Conservation (phyloP, 202 grass and related monocot species). For the Zizania palustris region DNA sequence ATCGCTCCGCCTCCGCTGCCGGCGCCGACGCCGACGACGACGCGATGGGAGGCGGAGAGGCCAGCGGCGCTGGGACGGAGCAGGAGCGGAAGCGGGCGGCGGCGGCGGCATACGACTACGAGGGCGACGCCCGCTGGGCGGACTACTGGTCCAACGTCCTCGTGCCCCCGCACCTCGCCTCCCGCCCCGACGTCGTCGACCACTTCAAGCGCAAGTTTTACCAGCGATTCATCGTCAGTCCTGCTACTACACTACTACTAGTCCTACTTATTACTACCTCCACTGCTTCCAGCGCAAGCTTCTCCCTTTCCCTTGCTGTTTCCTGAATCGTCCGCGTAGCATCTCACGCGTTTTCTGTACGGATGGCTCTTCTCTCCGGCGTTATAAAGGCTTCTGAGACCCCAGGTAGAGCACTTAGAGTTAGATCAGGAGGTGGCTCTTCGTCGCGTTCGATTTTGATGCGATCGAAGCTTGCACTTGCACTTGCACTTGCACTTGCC, state of each 20-base stretch:
- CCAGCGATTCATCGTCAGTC: slow-evolving; percentile 71
- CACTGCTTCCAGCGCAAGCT: background rate
- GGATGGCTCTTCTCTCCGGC: background rate
- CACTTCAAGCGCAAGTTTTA: slow-evolving; percentile 98
- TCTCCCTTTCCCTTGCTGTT: background rate
- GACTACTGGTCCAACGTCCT: slow-evolving; percentile 95
- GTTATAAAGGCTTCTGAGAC: background rate
- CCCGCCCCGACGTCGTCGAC: slow-evolving; percentile 68
- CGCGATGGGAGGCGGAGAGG: slow-evolving; percentile 44
- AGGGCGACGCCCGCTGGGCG: slow-evolving; percentile 74
- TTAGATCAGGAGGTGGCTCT: background rate
- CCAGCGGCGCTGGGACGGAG: slow-evolving; percentile 41
- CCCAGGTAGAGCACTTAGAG: background rate
- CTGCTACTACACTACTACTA: too few relatives aligned
- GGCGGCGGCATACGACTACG: slow-evolving; percentile 94
- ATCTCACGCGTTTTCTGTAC: slow-evolving; percentile 34
- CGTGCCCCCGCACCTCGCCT: slow-evolving; percentile 73
- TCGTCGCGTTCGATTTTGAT: background rate
- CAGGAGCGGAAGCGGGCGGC: slow-evolving; percentile 64
- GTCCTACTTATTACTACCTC: background rate
- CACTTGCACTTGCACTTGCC: background rate
- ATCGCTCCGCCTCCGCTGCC: too few relatives aligned
- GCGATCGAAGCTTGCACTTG: background rate
- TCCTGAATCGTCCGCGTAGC: background rate
- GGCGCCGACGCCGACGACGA: background rate